A percentile compares a stretch with the other conserved stretches of the same genome.
Evolutionary conservation across 176 grass and related monocot genomes (phyloP).

Genomic region (Oryza officinalis): DNA sequence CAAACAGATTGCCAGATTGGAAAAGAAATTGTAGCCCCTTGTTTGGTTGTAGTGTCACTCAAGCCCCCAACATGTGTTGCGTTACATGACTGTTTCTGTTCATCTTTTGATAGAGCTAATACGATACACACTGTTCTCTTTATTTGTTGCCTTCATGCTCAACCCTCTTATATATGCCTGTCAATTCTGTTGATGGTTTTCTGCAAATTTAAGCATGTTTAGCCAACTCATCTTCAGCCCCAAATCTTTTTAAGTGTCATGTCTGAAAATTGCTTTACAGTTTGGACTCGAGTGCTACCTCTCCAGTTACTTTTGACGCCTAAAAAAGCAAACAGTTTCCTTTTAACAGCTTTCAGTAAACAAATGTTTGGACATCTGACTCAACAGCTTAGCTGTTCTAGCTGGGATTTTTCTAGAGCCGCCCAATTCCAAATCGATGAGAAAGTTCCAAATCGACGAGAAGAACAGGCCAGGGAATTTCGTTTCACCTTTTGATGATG

Average conservation of each 20-base stretch:
- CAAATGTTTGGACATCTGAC: neutral
- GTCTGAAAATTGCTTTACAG: neutral
- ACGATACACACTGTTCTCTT: neutral
- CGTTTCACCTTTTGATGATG: neutral
- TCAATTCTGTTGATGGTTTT: neutral
- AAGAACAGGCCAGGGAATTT: conserved; percentile 14
- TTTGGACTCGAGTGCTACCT: neutral
- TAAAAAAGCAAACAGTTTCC: neutral
- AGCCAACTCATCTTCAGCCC: neutral
- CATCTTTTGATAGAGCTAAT: neutral
- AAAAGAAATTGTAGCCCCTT: neutral
- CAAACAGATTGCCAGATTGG: neutral
- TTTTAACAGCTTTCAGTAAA: neutral
- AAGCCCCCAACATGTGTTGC: neutral
- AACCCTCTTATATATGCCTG: neutral
- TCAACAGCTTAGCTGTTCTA: neutral
- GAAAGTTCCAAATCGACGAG: conserved; percentile 8
- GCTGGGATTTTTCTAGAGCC: neutral
- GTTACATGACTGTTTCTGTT: neutral
- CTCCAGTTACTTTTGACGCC: neutral
- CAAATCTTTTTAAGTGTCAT: neutral
- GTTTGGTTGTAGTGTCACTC: neutral
- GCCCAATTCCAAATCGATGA: neutral
- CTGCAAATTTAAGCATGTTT: neutral
- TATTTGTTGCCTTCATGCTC: neutral